Percentiles rank a stretch among this genome's conserved stretches.
phyloP scores from a whole-genome alignment of 495 filamentous ascomycete species.

The Cercophora newfieldiana region DNA sequence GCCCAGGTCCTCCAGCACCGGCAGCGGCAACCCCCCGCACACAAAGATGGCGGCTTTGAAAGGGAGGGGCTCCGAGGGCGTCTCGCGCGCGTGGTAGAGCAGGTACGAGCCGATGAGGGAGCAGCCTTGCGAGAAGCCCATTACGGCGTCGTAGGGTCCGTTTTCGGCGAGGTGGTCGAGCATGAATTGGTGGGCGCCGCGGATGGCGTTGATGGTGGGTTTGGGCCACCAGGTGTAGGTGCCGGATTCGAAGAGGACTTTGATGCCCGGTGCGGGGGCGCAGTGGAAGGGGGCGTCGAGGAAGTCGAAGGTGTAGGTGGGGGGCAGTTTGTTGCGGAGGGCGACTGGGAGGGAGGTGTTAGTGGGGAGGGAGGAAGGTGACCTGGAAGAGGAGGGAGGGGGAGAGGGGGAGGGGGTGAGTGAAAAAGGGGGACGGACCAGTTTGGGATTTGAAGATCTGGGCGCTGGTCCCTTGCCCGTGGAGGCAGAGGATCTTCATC shows the following conservation, averaged over 20 bases:
- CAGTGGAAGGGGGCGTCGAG: constrained; percentile 50
- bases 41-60: constrained; percentile 64
- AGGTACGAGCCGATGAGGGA: constrained; percentile 50
- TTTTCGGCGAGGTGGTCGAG: constrained; percentile 44
- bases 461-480: constrained; percentile 62
- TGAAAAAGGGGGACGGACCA: constrained; percentile 36
- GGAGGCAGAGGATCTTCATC: constrained; percentile 64
- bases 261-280: constrained; percentile 52
- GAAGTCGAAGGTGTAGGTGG: constrained; percentile 53
- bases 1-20: constrained; percentile 52
- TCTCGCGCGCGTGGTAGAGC: constrained; percentile 40
- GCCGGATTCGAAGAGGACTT: constrained; percentile 52
- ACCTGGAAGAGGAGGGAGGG: too few relatives aligned
- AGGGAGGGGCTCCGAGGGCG: constrained; percentile 37
- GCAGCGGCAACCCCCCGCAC: constrained; percentile 54
- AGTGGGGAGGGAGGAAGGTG: too few relatives aligned
- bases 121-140: constrained; percentile 63
- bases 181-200: constrained; percentile 48
- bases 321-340: constrained; percentile 34
- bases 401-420: too few relatives aligned
- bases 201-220: constrained; percentile 39
- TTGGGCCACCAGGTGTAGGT: constrained; percentile 51
- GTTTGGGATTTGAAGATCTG: constrained; percentile 61
- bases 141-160: constrained; percentile 62
- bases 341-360: too few relatives aligned